Evolutionary conservation across 2,329 filamentous ascomycete species (phyloP).

Genomic region (Colletotrichum lupini): DNA sequence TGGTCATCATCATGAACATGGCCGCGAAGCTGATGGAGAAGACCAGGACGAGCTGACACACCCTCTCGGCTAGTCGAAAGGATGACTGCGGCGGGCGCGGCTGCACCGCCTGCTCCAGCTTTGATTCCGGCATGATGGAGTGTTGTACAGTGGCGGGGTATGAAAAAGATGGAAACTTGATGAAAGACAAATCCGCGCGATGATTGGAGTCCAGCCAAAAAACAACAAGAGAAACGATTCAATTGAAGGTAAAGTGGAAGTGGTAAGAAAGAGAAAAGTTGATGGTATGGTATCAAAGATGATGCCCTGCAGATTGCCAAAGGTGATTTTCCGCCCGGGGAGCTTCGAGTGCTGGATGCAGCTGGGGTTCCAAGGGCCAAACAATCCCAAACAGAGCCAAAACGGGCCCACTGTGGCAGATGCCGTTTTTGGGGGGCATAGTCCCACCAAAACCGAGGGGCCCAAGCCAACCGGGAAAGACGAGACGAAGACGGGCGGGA

Average conservation of each 20-base stretch:
- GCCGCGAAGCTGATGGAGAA: conserved; percentile 31
- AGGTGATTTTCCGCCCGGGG: not conserved
- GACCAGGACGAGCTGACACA: conserved; percentile 32
- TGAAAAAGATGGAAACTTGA: not conserved
- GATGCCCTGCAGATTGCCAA: conserved; percentile 15
- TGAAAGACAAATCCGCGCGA: not conserved
- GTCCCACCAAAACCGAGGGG: conserved; percentile 13
- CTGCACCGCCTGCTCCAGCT: conserved; percentile 21
- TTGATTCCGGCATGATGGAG: conserved; percentile 11
- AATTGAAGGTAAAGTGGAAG: not conserved
- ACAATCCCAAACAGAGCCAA: conserved; percentile 35
- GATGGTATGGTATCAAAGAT: conserved; percentile 8
- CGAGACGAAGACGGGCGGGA: conserved; percentile 3
- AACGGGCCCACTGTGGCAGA: conserved; percentile 36
- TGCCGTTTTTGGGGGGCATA: conserved; percentile 21
- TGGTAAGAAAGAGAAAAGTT: not conserved
- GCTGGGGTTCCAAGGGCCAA: conserved; percentile 29
- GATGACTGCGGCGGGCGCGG: conserved; percentile 27
- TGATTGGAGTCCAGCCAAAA: not conserved
- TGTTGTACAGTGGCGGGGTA: not conserved
- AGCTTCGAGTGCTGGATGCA: not conserved
- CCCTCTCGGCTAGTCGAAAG: conserved; percentile 17
- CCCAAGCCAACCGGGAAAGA: conserved; percentile 18
- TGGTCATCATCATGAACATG: conserved; percentile 35
- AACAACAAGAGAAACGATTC: not conserved